Evolutionary conservation across 2,329 filamentous ascomycete species (phyloP).

Genomic region (Paramyrothecium sp.): DNA sequence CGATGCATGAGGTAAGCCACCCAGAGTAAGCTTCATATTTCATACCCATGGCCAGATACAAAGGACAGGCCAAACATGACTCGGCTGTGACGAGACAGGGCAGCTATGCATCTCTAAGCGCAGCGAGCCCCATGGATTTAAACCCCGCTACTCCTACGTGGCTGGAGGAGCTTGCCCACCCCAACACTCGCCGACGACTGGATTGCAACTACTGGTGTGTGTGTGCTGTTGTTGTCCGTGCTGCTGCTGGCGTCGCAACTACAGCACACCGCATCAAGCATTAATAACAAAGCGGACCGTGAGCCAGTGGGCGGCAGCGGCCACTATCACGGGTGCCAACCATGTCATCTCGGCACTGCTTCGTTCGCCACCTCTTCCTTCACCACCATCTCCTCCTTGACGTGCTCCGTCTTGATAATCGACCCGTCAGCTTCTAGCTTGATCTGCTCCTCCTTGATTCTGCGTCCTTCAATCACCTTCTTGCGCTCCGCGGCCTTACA

Average conservation of each 20-base stretch:
- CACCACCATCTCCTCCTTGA: slow-evolving; percentile 14
- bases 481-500: slow-evolving; percentile 71
- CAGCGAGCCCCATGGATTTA: neutral
- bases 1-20: neutral
- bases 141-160: neutral
- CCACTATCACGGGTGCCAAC: neutral
- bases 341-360: slow-evolving; percentile 4
- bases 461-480: slow-evolving; percentile 59
- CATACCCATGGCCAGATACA: too few relatives aligned
- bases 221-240: neutral
- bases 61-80: neutral
- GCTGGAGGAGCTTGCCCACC: neutral
- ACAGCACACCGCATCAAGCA: neutral
- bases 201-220: neutral
- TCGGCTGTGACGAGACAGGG: neutral
- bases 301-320: neutral
- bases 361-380: slow-evolving; percentile 27
- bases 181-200: too few relatives aligned
- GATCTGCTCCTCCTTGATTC: slow-evolving; percentile 29
- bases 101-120: neutral
- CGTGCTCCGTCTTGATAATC: slow-evolving; percentile 19
- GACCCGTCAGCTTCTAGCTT: slow-evolving; percentile 18
- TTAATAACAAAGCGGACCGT: neutral
- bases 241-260: neutral
- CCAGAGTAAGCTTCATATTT: neutral